phyloP scores from a whole-genome alignment of 192 early-diverging fungal genomes.

The Paraglomus occultum region DNA sequence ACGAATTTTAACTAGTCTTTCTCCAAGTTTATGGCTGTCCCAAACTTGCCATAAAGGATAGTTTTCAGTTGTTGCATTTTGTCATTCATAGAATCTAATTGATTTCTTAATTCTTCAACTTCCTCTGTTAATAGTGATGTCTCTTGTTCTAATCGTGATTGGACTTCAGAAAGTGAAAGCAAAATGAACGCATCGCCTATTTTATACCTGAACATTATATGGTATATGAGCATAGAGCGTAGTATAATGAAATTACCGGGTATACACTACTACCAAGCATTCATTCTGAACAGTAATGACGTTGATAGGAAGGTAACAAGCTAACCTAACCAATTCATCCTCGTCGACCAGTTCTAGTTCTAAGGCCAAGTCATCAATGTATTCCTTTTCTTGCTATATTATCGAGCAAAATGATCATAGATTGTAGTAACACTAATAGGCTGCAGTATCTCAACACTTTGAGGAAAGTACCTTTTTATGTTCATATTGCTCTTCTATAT shows the following conservation, averaged over 20 bases:
- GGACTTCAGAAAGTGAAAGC: conserved; percentile 67
- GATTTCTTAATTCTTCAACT: conserved; percentile 58
- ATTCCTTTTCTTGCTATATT: conserved; percentile 73
- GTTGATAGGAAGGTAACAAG: background rate
- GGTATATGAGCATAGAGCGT: background rate
- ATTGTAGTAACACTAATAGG: conserved; percentile 3
- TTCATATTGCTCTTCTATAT: conserved; percentile 76
- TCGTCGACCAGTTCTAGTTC: conserved; percentile 95
- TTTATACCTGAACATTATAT: conserved; percentile 57
- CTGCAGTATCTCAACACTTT: background rate
- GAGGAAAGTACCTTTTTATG: conserved; percentile 79
- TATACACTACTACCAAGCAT: background rate
- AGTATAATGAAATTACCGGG: conserved; percentile 17
- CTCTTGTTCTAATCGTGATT: conserved; percentile 68
- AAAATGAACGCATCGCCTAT: conserved; percentile 89
- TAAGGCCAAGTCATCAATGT: conserved; percentile 86
- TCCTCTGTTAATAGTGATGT: conserved; percentile 56
- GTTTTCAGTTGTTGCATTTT: conserved; percentile 89
- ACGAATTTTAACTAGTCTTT: conserved; percentile 64
- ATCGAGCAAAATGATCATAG: too few species aligned
- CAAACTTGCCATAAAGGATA: conserved; percentile 88
- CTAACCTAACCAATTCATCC: conserved; percentile 76
- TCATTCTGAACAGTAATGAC: background rate
- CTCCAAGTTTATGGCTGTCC: conserved; percentile 94
- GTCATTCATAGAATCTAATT: conserved; percentile 60